These are phyloP conservation scores for Globisporangium cederbergense DNA, from an alignment of 352 stramenopile species.

Conservation along the genomic window DNA sequence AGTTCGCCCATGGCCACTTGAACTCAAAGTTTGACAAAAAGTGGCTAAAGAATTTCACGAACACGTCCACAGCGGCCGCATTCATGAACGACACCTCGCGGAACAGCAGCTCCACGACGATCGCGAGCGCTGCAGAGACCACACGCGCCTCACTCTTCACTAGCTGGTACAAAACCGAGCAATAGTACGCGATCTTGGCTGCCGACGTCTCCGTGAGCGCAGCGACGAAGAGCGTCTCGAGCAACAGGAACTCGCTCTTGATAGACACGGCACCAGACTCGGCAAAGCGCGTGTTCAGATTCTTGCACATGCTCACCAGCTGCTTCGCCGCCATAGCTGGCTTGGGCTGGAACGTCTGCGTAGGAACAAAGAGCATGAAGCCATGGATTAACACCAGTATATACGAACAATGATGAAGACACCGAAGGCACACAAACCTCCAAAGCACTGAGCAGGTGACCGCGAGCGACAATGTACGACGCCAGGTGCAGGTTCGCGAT, in stretches of 20 bases:
- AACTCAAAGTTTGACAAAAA: slow-evolving; percentile 88
- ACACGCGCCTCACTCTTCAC: slow-evolving; percentile 68
- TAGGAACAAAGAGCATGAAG: not conserved
- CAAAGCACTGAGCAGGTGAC: slow-evolving; percentile 46
- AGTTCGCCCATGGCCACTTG: slow-evolving; percentile 82
- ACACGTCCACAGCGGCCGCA: slow-evolving; percentile 46
- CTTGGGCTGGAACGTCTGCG: slow-evolving; percentile 63
- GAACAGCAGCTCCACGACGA: slow-evolving; percentile 83
- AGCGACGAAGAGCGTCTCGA: slow-evolving; percentile 70
- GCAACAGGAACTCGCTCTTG: slow-evolving; percentile 76
- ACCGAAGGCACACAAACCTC: slow-evolving; percentile 26
- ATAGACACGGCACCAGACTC: slow-evolving; percentile 37
- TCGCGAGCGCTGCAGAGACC: slow-evolving; percentile 71
- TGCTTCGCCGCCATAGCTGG: slow-evolving; percentile 70
- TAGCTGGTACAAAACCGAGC: slow-evolving; percentile 70
- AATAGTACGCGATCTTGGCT: slow-evolving; percentile 58
- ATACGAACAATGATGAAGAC: not conserved
- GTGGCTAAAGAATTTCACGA: slow-evolving; percentile 81
- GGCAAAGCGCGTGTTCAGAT: slow-evolving; percentile 60
- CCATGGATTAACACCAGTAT: not conserved
- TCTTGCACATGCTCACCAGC: slow-evolving; percentile 48
- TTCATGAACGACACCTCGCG: slow-evolving; percentile 76
- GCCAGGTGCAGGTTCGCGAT: slow-evolving; percentile 66
- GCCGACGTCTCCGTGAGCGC: slow-evolving; percentile 44
- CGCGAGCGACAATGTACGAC: slow-evolving; percentile 63